Percentiles rank a stretch among this genome's conserved stretches.
These are phyloP conservation scores for Cercophora newfieldiana DNA, from an alignment of 495 filamentous ascomycete genomes.

Conservation along the genomic window DNA sequence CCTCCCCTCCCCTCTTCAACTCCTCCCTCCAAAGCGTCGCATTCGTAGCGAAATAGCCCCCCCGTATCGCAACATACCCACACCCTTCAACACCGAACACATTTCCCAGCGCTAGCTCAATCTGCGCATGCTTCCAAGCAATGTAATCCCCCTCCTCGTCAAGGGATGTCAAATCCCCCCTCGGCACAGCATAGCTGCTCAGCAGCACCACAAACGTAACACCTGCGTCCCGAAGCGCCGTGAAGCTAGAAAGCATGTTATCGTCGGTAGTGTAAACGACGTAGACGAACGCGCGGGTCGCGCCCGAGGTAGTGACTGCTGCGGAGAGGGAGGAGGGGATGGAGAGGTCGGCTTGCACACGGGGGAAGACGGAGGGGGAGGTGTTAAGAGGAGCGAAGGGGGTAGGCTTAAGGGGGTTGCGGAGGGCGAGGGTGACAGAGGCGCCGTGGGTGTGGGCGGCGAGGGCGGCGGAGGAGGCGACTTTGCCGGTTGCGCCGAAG, in stretches of 20 bases:
- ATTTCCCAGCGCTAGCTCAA: constrained; percentile 21
- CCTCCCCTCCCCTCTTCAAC: neutral
- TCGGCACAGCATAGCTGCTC: constrained; percentile 14
- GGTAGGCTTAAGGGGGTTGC: constrained; percentile 22
- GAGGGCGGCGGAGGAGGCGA: constrained; percentile 17
- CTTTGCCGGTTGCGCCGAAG: constrained; percentile 26
- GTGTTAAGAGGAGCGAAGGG: constrained; percentile 1
- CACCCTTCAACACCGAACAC: constrained; percentile 15
- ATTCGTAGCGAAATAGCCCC: constrained; percentile 23
- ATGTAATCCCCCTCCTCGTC: constrained; percentile 1
- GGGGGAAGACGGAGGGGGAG: constrained; percentile 11
- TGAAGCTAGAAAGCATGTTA: constrained; percentile 5
- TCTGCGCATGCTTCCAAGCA: constrained; percentile 20
- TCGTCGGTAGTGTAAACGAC: neutral
- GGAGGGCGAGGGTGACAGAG: constrained; percentile 21
- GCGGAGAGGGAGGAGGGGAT: constrained; percentile 13
- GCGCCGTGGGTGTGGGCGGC: constrained; percentile 10
- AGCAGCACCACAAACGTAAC: constrained; percentile 25
- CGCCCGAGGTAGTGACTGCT: constrained; percentile 18
- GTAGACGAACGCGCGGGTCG: constrained; percentile 28
- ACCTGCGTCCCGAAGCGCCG: constrained; percentile 22
- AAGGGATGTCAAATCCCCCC: neutral
- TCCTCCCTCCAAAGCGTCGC: neutral
- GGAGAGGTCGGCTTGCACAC: constrained; percentile 25
- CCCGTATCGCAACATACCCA: constrained; percentile 16